Evolutionary conservation across 164 flowering plant genomes (phyloP).

Genomic region (Piper betle): DNA sequence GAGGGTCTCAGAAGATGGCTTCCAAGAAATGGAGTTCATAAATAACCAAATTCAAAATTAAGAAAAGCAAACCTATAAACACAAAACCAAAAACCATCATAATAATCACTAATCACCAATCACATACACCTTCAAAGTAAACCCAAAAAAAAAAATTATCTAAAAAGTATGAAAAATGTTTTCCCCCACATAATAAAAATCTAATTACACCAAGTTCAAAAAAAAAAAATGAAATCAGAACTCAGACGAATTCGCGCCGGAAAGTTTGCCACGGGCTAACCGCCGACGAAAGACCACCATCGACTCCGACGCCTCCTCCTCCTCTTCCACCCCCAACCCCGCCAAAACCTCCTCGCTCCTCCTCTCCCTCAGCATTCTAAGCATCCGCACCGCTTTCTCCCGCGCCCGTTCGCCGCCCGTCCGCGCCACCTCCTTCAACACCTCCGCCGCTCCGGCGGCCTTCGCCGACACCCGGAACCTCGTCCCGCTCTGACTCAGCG

Average conservation of each 20-base stretch:
- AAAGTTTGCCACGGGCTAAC: constrained; percentile 13
- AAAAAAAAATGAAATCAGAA: constrained; percentile 21
- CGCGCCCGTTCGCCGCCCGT: constrained; percentile 48
- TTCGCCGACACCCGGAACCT: constrained; percentile 72
- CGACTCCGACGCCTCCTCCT: constrained; percentile 31
- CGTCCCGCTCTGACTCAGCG: constrained; percentile 62
- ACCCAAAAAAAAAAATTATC: no score
- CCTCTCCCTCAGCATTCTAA: constrained; percentile 33
- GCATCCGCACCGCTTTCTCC: constrained; percentile 59
- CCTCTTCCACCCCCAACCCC: constrained; percentile 48
- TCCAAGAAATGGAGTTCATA: no score
- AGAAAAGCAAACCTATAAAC: no score
- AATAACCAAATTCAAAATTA: no score
- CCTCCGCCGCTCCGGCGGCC: constrained; percentile 72
- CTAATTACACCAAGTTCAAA: not conserved
- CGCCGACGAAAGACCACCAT: constrained; percentile 29
- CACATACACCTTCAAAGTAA: not conserved
- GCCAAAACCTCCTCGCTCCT: constrained; percentile 26
- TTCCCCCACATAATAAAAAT: not conserved
- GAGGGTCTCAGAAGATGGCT: no score
- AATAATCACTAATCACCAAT: no score
- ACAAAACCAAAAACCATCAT: no score
- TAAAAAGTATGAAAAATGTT: not conserved
- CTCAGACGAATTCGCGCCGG: constrained; percentile 36
- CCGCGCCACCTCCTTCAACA: constrained; percentile 48